phyloP scores from a whole-genome alignment of 2,329 filamentous ascomycete genomes.

The Apiospora pterosperma region DNA sequence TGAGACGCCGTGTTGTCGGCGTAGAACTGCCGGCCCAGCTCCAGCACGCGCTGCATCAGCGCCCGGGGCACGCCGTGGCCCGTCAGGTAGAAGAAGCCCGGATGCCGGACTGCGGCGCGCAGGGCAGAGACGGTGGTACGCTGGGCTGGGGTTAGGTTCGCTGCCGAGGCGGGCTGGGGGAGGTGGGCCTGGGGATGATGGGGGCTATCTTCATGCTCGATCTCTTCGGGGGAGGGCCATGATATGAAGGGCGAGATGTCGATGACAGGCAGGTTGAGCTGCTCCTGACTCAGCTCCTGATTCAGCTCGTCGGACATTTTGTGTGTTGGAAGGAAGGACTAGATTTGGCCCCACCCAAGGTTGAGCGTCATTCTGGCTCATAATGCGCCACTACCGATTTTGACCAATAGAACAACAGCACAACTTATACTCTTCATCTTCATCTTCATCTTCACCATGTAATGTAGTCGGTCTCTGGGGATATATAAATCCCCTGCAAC shows the following conservation, averaged over 20 bases:
- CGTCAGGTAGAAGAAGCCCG: conserved; percentile 4
- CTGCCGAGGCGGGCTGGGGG: background rate
- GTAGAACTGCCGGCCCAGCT: background rate
- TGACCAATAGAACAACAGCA: background rate
- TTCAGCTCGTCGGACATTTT: background rate
- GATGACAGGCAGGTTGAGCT: conserved; percentile 2
- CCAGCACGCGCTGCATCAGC: conserved; percentile 1
- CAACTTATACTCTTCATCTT: too few species aligned
- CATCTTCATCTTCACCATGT: too few species aligned
- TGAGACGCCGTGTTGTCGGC: background rate
- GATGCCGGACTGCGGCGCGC: background rate
- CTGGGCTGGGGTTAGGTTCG: background rate
- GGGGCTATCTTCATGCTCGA: background rate
- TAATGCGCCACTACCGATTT: background rate
- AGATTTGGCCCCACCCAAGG: background rate
- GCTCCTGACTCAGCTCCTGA: background rate
- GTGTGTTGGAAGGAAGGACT: background rate
- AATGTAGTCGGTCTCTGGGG: too few species aligned
- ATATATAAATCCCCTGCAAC: too few species aligned
- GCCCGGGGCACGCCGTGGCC: background rate
- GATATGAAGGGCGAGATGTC: conserved; percentile 4
- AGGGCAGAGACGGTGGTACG: background rate
- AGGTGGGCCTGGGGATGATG: background rate
- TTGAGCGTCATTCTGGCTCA: background rate
- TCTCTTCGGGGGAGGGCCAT: background rate